phyloP scores from a whole-genome alignment of 805 yeast species.

The Aciculoconidium aculeatum region DNA sequence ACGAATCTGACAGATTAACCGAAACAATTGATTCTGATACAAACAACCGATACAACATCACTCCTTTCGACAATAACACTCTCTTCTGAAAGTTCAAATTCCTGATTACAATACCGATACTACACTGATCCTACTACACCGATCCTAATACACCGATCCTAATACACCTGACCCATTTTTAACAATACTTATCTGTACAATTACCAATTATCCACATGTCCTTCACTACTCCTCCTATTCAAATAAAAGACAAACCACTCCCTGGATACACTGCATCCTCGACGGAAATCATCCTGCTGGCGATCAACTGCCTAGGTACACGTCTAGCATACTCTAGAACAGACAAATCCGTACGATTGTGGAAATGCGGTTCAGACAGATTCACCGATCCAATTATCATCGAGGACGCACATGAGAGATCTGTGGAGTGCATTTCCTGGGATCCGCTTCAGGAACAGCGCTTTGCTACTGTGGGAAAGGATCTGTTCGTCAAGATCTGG shows the following conservation, averaged over 20 bases:
- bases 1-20: too few species aligned
- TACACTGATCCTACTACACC: too few species aligned
- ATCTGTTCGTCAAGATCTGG: constrained; percentile 44
- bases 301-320: constrained; percentile 38
- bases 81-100: too few species aligned
- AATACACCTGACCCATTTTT: neutral
- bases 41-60: too few species aligned
- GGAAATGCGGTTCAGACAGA: constrained; percentile 25
- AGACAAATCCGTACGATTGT: constrained; percentile 38
- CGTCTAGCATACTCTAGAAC: constrained; percentile 37
- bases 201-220: constrained; percentile 1
- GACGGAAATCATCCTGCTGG: constrained; percentile 31
- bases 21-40: too few species aligned
- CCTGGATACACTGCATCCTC: constrained; percentile 11
- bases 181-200: constrained; percentile 1
- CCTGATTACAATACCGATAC: too few species aligned
- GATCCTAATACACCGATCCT: too few species aligned
- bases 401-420: constrained; percentile 33
- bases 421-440: constrained; percentile 43
- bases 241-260: constrained; percentile 11
- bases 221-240: neutral
- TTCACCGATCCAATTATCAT: constrained; percentile 34
- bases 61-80: too few species aligned
- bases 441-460: constrained; percentile 40
- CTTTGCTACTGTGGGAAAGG: constrained; percentile 47